Conservation (phyloP, 371 early-diverging fungal species). For the Basidiobolus meristosporus region DNA sequence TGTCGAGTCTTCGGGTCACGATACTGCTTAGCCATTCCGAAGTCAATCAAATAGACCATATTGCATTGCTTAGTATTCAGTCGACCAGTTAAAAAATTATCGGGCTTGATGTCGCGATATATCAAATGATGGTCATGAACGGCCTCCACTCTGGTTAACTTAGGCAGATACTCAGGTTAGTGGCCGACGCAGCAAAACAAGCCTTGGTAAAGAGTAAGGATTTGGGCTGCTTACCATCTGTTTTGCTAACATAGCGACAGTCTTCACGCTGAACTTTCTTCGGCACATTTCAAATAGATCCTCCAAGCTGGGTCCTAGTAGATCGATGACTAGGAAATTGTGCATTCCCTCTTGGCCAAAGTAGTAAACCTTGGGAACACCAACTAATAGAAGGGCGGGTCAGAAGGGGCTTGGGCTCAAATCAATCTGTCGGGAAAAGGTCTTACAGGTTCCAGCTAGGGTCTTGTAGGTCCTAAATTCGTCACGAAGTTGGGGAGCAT, state of each 20-base stretch:
- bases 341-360: slow-evolving; percentile 94
- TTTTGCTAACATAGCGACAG: slow-evolving; percentile 91
- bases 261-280: slow-evolving; percentile 79
- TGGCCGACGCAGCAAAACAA: too few species aligned
- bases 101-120: slow-evolving; percentile 99
- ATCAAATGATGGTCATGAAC: slow-evolving; percentile 93
- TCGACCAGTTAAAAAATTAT: slow-evolving; percentile 94
- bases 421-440: slow-evolving; percentile 1
- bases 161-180: too few species aligned
- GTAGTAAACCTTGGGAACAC: slow-evolving; percentile 81
- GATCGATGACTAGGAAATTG: slow-evolving; percentile 91
- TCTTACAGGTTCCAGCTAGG: slow-evolving; percentile 48
- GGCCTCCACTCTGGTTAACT: slow-evolving; percentile 79
- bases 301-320: slow-evolving; percentile 92
- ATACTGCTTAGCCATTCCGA: slow-evolving; percentile 96
- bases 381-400: too few species aligned
- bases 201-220: neutral
- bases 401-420: neutral
- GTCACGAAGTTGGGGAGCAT: slow-evolving; percentile 85
- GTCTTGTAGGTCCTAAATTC: slow-evolving; percentile 85
- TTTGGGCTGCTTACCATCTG: slow-evolving; percentile 85
- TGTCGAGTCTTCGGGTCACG: slow-evolving; percentile 84
- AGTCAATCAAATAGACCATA: slow-evolving; percentile 72
- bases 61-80: slow-evolving; percentile 37
- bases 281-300: slow-evolving; percentile 93